Evolutionary conservation across 31 red algal genomes (phyloP), one percentile per base, ranked within the genome.

Genomic region (Porphyra umbilicalis): DNA sequence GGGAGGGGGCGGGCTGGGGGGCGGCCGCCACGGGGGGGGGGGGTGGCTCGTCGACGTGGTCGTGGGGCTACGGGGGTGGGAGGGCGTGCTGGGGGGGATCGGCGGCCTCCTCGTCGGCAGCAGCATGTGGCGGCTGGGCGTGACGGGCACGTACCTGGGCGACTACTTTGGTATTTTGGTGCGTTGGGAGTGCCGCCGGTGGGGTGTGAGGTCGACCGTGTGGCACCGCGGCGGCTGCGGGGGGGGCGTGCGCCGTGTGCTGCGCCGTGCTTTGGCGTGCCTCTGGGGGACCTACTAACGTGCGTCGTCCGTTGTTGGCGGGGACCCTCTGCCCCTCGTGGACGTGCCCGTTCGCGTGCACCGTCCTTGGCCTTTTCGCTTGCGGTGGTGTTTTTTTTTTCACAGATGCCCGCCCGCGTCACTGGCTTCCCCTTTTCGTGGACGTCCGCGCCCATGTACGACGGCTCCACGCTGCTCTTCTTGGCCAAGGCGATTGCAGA

Each of bases 151-250:
- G 8, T 98, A 88, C 84, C 81, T 98, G 77, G 96, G 96, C 32
- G 96, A 98, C 75, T 98, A 98, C 74, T 98, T 98, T 83, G 96
- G 96, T 1, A 95, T 98, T 71, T 79, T 95, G 37, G 83, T 85
- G 32, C 34, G 83, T 85, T 78, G 77, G 6, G 6, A 16, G 57
- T 7, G 57, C n/a, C n/a, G n/a, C n/a, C n/a, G n/a, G n/a, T n/a
- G n/a, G n/a, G n/a, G n/a, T n/a, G n/a, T n/a, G n/a, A n/a, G n/a
- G n/a, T n/a, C n/a, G n/a, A n/a, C n/a, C n/a, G n/a, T n/a, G n/a
- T n/a, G n/a, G n/a, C n/a, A n/a, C n/a, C n/a, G n/a, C n/a, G n/a
- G n/a, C n/a, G n/a, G n/a, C n/a, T n/a, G n/a, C n/a, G n/a, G n/a
- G n/a, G n/a, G n/a, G n/a, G n/a, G n/a, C n/a, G n/a, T n/a, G n/a